A percentile compares a stretch with the other conserved stretches of the same genome.
Conservation (phyloP, 768 basidiomycete genomes). For the Calocybe gangraenosa region DNA sequence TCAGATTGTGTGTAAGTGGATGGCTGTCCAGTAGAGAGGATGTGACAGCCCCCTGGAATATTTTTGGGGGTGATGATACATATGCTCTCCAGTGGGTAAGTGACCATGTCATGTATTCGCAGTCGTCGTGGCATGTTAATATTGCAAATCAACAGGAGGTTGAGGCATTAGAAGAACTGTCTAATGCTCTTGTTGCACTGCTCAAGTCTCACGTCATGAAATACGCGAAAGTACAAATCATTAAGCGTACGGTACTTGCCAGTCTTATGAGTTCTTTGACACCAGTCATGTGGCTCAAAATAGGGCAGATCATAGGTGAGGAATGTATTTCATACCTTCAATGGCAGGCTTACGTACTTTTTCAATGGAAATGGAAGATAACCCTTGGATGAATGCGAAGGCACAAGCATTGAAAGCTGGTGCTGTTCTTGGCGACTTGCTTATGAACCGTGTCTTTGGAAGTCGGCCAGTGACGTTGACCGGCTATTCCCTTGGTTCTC, state of each 20-base stretch:
- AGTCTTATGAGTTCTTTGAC: slow-evolving; percentile 45
- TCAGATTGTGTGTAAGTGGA: slow-evolving; percentile 52
- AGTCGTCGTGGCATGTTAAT: too few relatives aligned
- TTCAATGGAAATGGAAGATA: slow-evolving; percentile 28
- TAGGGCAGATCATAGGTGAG: slow-evolving; percentile 51
- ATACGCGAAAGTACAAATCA: slow-evolving; percentile 43
- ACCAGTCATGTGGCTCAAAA: slow-evolving; percentile 45
- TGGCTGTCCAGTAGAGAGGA: slow-evolving; percentile 44
- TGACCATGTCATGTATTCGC: too few relatives aligned
- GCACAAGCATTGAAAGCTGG: slow-evolving; percentile 51
- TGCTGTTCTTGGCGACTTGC: slow-evolving; percentile 47
- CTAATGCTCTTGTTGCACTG: slow-evolving; percentile 39
- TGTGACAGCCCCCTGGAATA: slow-evolving; percentile 48
- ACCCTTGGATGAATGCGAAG: slow-evolving; percentile 56
- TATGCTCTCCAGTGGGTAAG: slow-evolving; percentile 54
- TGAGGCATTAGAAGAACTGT: slow-evolving; percentile 45
- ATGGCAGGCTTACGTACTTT: neutral
- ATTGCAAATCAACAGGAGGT: slow-evolving; percentile 42
- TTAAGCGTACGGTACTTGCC: slow-evolving; percentile 49
- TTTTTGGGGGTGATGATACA: slow-evolving; percentile 48
- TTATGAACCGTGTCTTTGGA: slow-evolving; percentile 47
- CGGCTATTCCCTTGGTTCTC: slow-evolving; percentile 54
- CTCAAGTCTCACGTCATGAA: slow-evolving; percentile 46
- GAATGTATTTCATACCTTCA: too few relatives aligned
- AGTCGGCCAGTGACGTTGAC: slow-evolving; percentile 49